Conservation (phyloP, 495 filamentous ascomycete species). For the Trichoderma gamsii region DNA sequence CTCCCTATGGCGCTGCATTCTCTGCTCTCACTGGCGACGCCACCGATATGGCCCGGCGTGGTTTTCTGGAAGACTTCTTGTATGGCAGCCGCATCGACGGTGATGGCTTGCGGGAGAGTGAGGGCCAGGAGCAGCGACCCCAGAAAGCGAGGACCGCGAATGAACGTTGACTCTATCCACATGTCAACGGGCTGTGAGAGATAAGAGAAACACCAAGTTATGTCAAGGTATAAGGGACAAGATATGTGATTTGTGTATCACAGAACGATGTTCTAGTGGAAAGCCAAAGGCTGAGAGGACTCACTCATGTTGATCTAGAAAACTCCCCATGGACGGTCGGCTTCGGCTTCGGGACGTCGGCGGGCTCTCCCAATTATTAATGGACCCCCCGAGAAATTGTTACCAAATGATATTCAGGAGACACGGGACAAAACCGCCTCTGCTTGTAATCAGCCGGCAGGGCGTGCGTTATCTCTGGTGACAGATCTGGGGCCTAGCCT, state of each 20-base stretch:
- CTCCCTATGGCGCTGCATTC: slow-evolving; percentile 73
- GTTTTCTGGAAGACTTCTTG: not conserved
- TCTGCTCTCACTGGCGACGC: slow-evolving; percentile 71
- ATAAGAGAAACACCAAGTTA: not conserved
- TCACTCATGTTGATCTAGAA: not conserved
- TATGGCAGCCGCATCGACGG: slow-evolving; percentile 5
- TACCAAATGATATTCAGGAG: not conserved
- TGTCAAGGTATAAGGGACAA: not conserved
- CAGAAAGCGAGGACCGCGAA: not conserved
- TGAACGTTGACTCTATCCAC: not conserved
- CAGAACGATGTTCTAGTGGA: not conserved
- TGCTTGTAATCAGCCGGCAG: not conserved
- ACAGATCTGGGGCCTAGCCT: not conserved
- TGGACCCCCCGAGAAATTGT: not conserved
- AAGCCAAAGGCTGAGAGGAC: not conserved
- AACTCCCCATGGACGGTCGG: not conserved
- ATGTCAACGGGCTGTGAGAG: not conserved
- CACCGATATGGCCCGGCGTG: slow-evolving; percentile 39
- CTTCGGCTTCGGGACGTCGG: not conserved
- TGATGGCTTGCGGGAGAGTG: slow-evolving; percentile 1
- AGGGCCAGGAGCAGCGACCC: not conserved
- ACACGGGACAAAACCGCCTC: not conserved
- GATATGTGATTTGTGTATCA: not conserved
- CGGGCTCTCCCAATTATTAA: not conserved
- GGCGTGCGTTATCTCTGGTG: not conserved